Base-by-base conservation (phyloP, 208 protist genomes). In the Acanthamoeba triangularis region DNA sequence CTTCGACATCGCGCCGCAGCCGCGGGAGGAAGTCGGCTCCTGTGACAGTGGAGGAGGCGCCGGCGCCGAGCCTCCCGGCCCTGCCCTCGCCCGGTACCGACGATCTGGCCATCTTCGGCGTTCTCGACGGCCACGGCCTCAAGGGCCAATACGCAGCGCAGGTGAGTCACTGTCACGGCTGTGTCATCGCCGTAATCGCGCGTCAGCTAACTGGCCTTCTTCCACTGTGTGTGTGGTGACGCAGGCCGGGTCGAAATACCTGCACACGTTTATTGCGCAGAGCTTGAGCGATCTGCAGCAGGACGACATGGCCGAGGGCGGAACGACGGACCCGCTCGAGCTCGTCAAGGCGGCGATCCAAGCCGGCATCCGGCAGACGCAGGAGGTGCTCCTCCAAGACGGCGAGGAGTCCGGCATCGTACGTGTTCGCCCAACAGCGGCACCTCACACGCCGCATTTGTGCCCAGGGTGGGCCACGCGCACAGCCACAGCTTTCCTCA, bases 61-160 rank as follows among this genome's bases (percentile, higher is more conserved):
- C 78, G 78, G 25, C 78, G 78, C 47, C 47, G 80, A 88, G n/a
- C 28, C 33, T 63, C 6, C 10, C 30, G 80, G 49, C 44, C 7
- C 49, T 63, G 49, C 44, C 44, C 33, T 37, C 14, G 52, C 23
- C 30, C n/a, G n/a, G n/a, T 8, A 49, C 11, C 10, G 87, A 93
- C 41, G 44, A 76, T 11, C 65, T 76, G 37, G 69, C 49, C 23
- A 35, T 94, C n/a, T 94, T 94, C 61, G 91, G 52, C 25, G 91
- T 94, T 7, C 74, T 94, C 33, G 91, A 94, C 52, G 91, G 91
- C 25, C 91, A 94, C 56, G 91, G 91, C 8, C 16, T 47, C 23
- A 78, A 69, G 10, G 91, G 91, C 47, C 44, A 61, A 30, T 84
- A 47, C 37, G 91, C 72, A 16, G 91, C 91, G 6, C 84, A 91